These are phyloP conservation scores for Solanum rostratum DNA, from an alignment of 257 asterid species.

Conservation along the genomic window DNA sequence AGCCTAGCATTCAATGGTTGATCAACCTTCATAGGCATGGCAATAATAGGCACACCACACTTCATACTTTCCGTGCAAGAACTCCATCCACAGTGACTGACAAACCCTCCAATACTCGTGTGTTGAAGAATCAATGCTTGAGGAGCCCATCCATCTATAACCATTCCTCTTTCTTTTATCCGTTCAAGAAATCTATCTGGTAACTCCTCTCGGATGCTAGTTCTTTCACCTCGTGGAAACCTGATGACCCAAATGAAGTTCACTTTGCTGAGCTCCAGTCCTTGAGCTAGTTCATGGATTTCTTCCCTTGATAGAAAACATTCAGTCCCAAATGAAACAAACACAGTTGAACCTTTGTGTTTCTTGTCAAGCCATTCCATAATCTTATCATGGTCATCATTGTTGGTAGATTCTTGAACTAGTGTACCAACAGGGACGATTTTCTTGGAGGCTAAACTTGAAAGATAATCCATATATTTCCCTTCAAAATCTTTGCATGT, in stretches of 20 bases:
- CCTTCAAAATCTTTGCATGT: no score
- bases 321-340: no score
- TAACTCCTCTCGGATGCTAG: slow-evolving; percentile 2
- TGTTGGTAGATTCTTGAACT: no score
- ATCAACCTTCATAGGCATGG: slow-evolving; percentile 23
- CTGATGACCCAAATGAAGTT: slow-evolving; percentile 45
- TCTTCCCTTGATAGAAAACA: no score
- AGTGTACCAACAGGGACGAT: no score
- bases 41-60: slow-evolving; percentile 12
- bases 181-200: background rate
- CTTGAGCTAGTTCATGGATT: slow-evolving; percentile 25
- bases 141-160: slow-evolving; percentile 24
- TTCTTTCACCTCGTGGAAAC: slow-evolving; percentile 20
- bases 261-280: slow-evolving; percentile 24
- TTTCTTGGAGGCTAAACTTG: no score
- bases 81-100: slow-evolving; percentile 3
- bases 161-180: slow-evolving; percentile 9
- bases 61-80: slow-evolving; percentile 8
- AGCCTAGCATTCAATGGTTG: slow-evolving; percentile 20
- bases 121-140: slow-evolving; percentile 16
- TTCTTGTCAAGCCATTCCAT: no score
- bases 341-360: no score
- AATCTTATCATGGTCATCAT: no score
- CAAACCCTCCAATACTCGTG: background rate
- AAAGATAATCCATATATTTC: no score